These are phyloP conservation scores for Nitzschia sp. DNA, from an alignment of 108 stramenopile species.

Conservation along the genomic window DNA sequence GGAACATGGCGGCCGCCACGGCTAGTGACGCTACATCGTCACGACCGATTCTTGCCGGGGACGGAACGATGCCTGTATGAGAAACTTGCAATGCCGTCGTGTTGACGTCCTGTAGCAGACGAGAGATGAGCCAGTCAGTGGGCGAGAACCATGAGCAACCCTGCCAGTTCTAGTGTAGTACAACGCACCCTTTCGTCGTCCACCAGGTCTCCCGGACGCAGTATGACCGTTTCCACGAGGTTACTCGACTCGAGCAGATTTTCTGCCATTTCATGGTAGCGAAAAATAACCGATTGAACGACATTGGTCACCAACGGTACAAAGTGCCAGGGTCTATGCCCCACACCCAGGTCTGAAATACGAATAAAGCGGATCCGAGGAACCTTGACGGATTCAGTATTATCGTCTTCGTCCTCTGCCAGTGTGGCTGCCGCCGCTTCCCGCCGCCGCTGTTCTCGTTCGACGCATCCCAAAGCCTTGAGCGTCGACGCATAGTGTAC, in stretches of 20 bases:
- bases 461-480: conserved; percentile 64
- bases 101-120: conserved; percentile 39
- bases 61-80: conserved; percentile 46
- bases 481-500: conserved; percentile 59
- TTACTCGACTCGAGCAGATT: conserved; percentile 47
- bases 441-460: conserved; percentile 61
- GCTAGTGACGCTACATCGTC: conserved; percentile 82
- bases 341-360: conserved; percentile 58
- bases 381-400: background rate
- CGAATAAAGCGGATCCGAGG: conserved; percentile 71
- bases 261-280: conserved; percentile 74
- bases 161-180: too few species aligned
- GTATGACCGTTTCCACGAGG: conserved; percentile 63
- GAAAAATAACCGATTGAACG: conserved; percentile 51
- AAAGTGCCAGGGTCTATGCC: conserved; percentile 52
- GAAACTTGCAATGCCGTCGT: conserved; percentile 62
- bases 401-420: conserved; percentile 22
- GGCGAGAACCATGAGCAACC: background rate
- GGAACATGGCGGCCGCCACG: conserved; percentile 52
- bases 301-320: conserved; percentile 60
- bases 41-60: conserved; percentile 55
- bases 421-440: conserved; percentile 38
- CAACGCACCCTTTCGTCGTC: conserved; percentile 52
- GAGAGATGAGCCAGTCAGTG: background rate
- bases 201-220: conserved; percentile 73